These are phyloP conservation scores for Phytopythium delawarense DNA, from an alignment of 352 stramenopile species.

Conservation along the genomic window DNA sequence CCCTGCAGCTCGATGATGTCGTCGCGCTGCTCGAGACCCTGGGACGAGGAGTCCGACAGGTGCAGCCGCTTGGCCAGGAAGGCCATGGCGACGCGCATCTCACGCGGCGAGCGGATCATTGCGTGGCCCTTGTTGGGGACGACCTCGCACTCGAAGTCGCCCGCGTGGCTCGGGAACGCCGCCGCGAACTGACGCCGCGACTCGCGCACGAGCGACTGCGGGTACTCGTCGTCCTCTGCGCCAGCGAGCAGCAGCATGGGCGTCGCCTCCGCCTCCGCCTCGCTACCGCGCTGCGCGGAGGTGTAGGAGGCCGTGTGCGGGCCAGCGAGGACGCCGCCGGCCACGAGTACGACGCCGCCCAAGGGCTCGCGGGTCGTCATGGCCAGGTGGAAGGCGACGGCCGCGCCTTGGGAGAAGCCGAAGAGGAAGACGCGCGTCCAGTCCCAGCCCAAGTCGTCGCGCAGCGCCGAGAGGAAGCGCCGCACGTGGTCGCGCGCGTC, in stretches of 20 bases:
- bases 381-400: conserved; percentile 51
- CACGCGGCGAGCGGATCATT: conserved; percentile 43
- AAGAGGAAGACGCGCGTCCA: conserved; percentile 58
- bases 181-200: conserved; percentile 19
- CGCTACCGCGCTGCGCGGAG: background rate
- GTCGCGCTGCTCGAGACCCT: conserved; percentile 3
- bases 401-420: conserved; percentile 62
- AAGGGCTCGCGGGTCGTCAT: conserved; percentile 35
- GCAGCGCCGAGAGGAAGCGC: conserved; percentile 42
- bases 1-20: conserved; percentile 3
- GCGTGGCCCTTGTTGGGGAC: conserved; percentile 33
- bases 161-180: conserved; percentile 21
- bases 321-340: conserved; percentile 35
- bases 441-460: conserved; percentile 41
- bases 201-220: conserved; percentile 19
- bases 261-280: conserved; percentile 26
- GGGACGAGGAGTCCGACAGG: background rate
- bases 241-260: conserved; percentile 45
- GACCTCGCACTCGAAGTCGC: conserved; percentile 6
- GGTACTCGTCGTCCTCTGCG: conserved; percentile 32
- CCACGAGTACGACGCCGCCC: conserved; percentile 47
- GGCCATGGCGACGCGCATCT: conserved; percentile 58
- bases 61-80: conserved; percentile 39
- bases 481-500: conserved; percentile 31
- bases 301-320: conserved; percentile 16